phyloP scores from a whole-genome alignment of 768 basidiomycete genomes.

The Phanerochaete carnosa region DNA sequence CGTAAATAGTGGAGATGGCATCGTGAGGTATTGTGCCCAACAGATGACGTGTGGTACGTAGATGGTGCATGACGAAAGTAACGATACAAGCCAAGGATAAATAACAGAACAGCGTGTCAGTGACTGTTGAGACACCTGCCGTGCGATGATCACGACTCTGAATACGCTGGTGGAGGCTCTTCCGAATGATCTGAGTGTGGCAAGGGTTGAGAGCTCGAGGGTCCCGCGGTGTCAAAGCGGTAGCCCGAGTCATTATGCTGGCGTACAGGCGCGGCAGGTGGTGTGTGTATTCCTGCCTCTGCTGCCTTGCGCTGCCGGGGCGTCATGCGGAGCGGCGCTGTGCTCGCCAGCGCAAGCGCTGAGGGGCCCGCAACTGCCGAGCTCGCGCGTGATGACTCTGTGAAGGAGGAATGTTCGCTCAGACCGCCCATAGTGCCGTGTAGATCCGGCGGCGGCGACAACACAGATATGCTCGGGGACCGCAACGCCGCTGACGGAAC shows the following conservation, averaged over 20 bases:
- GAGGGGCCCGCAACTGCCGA: background rate
- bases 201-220: background rate
- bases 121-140: background rate
- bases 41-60: background rate
- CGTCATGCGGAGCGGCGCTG: constrained; percentile 4
- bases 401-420: background rate
- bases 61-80: background rate
- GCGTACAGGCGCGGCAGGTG: constrained; percentile 2
- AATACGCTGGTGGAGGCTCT: constrained; percentile 11
- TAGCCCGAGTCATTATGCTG: constrained; percentile 21
- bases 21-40: background rate
- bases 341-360: background rate
- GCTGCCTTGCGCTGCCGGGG: constrained; percentile 17
- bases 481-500: background rate
- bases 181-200: background rate
- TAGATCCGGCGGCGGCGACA: background rate
- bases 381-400: background rate
- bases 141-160: constrained; percentile 6
- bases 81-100: background rate
- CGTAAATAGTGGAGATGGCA: background rate
- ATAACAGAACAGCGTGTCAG: too few relatives aligned
- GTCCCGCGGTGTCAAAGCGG: constrained; percentile 16
- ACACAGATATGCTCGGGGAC: background rate
- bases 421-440: background rate
- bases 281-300: constrained; percentile 8